Evolutionary conservation across 176 grass and related monocot species (phyloP).

Genomic region (Stipa capillata): DNA sequence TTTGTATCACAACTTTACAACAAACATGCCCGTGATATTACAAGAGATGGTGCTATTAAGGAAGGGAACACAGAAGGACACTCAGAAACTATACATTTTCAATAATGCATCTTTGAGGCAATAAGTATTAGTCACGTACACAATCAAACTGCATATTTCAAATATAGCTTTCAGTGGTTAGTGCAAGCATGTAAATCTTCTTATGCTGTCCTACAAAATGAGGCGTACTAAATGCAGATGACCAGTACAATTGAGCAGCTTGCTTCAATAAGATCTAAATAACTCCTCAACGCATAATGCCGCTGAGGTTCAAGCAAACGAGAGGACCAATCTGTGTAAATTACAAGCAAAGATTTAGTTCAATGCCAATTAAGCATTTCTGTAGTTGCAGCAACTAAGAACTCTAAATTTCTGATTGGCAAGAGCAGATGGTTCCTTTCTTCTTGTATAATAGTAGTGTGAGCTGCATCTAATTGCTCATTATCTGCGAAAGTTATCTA

Average conservation of each 20-base stretch:
- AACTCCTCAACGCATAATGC: slow-evolving; percentile 8
- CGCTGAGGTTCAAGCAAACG: slow-evolving; percentile 1
- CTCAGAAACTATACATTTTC: slow-evolving; percentile 7
- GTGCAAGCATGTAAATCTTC: neutral
- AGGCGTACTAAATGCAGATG: slow-evolving; percentile 14
- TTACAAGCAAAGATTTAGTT: slow-evolving; percentile 16
- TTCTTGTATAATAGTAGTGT: slow-evolving; percentile 7
- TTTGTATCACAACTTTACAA: slow-evolving; percentile 9
- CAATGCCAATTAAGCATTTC: slow-evolving; percentile 22
- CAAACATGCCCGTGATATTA: neutral
- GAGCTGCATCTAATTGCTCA: slow-evolving; percentile 25
- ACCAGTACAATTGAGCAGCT: slow-evolving; percentile 12
- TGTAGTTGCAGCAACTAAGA: slow-evolving; percentile 7
- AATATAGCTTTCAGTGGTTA: slow-evolving; percentile 12
- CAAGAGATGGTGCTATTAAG: neutral
- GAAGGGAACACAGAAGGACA: neutral
- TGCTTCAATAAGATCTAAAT: slow-evolving; percentile 7
- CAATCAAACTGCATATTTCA: slow-evolving; percentile 1
- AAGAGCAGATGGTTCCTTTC: slow-evolving; percentile 10
- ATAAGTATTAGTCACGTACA: neutral
- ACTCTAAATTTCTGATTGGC: slow-evolving; percentile 15
- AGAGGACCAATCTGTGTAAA: neutral
- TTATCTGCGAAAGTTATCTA: slow-evolving; percentile 11
- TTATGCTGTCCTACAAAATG: neutral
- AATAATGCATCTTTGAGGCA: neutral